phyloP scores from a whole-genome alignment of 2,329 filamentous ascomycete genomes.

The Penicillium corylophilum region DNA sequence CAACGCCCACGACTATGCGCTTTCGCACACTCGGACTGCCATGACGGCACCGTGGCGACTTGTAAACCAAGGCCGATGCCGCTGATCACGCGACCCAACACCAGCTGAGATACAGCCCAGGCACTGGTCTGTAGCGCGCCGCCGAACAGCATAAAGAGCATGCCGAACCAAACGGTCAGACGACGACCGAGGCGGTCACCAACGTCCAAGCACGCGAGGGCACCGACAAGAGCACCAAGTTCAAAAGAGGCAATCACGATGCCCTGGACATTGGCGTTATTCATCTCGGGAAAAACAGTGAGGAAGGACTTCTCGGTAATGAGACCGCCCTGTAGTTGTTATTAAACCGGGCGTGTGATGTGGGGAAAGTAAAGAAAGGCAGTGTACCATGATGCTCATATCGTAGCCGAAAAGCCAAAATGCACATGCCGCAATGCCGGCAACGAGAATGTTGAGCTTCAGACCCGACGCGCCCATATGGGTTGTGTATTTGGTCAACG shows the following conservation, averaged over 20 bases:
- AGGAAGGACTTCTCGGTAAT: constrained; percentile 19
- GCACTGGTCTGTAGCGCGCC: constrained; percentile 10
- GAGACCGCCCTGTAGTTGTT: background rate
- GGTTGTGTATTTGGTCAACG: background rate
- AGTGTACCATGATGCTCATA: constrained; percentile 16
- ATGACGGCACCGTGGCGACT: constrained; percentile 8
- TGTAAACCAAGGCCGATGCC: constrained; percentile 8
- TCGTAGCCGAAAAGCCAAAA: constrained; percentile 25
- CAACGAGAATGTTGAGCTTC: constrained; percentile 11
- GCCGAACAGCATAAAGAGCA: constrained; percentile 13
- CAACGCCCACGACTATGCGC: constrained; percentile 11
- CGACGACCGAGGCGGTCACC: constrained; percentile 38
- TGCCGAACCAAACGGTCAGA: constrained; percentile 31
- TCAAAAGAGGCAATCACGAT: constrained; percentile 44
- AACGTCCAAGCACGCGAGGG: constrained; percentile 37
- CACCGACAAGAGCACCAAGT: constrained; percentile 41
- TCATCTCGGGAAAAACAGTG: constrained; percentile 13
- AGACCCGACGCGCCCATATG: constrained; percentile 4
- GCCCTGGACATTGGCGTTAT: constrained; percentile 24
- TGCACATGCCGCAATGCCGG: constrained; percentile 16
- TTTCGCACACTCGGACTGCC: constrained; percentile 10
- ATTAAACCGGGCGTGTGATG: background rate
- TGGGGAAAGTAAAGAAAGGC: background rate
- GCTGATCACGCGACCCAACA: constrained; percentile 2
- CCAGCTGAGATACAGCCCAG: constrained; percentile 9